Base-by-base conservation (phyloP, 208 protist genomes). In the Crithidia acanthocephali region DNA sequence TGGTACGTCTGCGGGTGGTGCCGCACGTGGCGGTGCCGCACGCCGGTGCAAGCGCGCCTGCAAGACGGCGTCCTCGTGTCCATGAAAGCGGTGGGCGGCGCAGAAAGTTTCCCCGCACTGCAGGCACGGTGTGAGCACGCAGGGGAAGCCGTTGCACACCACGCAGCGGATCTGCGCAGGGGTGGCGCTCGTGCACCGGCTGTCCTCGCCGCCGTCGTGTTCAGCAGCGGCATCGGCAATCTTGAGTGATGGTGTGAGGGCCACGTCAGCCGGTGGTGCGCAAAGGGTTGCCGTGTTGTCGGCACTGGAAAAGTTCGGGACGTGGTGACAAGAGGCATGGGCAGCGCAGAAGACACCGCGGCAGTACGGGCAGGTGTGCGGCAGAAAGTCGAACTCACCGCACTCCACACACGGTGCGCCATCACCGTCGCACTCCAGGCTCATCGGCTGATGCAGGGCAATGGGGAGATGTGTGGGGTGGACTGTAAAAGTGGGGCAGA, bases 361-460 rank as follows among this genome's bases (percentile, higher is more conserved):
- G 74, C 90, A 93, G 63, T 66, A 58, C 27, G 74, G 78, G 70
- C 90, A 93, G n/a, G 37, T 65, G 18, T 75, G 68, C 1, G 86
- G 85, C 13, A 93, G 71, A 67, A 91, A 93, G 74, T 92, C 85
- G 69, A 95, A 91, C 42, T 83, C 73, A 7, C 82, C 81, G 66
- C 90, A 95, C 74, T 81, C 84, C 28, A 65, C 75, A 53, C 90
- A 95, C 7, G 68, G 47, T 4, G 58, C 82, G 7, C 86, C 90
- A 13, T 68, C 50, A 27, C 78, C 79, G 27, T 90, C 87, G 56
- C 79, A 86, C 50, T 88, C 85, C 25, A 95, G 35, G 32, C 86
- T 92, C 85, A 93, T 93, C n/a, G n/a, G n/a, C n/a, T n/a, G n/a
- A n/a, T n/a, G n/a, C n/a, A n/a, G n/a, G n/a, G n/a, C n/a, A n/a